Base-by-base conservation (phyloP, 2,329 filamentous ascomycete species). In the Alternaria ethzedia region DNA sequence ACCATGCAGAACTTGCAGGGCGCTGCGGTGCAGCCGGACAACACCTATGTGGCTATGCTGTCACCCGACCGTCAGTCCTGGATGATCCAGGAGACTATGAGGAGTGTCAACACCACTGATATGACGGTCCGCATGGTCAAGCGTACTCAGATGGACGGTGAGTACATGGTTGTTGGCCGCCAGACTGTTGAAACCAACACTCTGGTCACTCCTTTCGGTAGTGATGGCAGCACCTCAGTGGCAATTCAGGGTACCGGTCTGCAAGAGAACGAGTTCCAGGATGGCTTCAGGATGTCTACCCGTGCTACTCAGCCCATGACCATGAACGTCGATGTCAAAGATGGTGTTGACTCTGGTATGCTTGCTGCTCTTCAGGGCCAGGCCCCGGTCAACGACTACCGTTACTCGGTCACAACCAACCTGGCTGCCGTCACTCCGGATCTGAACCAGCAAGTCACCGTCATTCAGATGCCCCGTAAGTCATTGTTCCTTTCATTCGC, bases 151-250 rank as follows among this genome's bases (percentile, higher is more conserved):
- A 72, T 80, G 30, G 78, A 80, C 43, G 78, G 78, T 13, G 78
- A 80, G 51, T 80, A 79, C 64, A 78, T 78, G 72, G 71, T 76
- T 20, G 70, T 80, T n/a, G 78, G 77, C 52, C 77, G 78, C 45
- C 75, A 78, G 65, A 80, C 77, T n/a, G 59, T 71, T 11, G 78
- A 77, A 56, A 78, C 77, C 30, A 77, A 77, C 54, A 71, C 73
- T 30, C 55, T 74, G 23, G 72, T 80, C n/a, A 73, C 73, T 15
- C 68, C 71, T 12, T 80, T 80, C 51, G 75, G 76, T 10, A 73
- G 65, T 51, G 70, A 72, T 49, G 67, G 61, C 23, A 63, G 67
- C 4, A 71, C 69, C 9, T 68, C 70, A 20, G 74, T 80, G 25
- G 72, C 70, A 32, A 76, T 80, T 17, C 69, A 72, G 15, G 77